These are phyloP conservation scores for Fusarium lateritium DNA, from an alignment of 2,329 filamentous ascomycete genomes.

Conservation along the genomic window DNA sequence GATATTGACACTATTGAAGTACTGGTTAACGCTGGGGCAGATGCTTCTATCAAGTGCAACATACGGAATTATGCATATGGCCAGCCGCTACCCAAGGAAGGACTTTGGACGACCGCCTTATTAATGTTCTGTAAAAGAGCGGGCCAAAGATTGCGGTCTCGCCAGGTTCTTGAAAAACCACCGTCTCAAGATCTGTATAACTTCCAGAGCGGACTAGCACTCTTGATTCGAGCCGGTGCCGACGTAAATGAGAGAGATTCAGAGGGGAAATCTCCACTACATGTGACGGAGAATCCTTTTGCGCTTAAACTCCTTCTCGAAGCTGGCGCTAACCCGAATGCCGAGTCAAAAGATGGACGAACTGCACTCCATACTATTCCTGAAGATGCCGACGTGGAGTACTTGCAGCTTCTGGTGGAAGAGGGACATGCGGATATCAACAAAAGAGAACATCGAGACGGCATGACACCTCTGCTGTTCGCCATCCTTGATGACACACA, in stretches of 20 bases:
- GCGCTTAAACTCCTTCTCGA: conserved; percentile 38
- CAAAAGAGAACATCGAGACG: conserved; percentile 20
- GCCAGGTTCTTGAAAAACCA: too few relatives aligned
- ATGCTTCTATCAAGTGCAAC: conserved; percentile 43
- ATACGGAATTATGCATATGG: neutral
- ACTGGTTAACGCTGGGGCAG: conserved; percentile 52
- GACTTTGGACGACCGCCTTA: conserved; percentile 8
- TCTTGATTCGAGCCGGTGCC: conserved; percentile 45
- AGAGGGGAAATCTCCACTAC: conserved; percentile 39
- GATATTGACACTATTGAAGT: conserved; percentile 38
- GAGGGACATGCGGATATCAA: conserved; percentile 46
- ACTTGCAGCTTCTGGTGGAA: conserved; percentile 45
- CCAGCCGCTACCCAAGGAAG: neutral
- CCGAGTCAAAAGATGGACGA: conserved; percentile 21
- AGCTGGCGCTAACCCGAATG: conserved; percentile 45
- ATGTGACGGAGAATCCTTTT: conserved; percentile 20
- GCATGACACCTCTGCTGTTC: conserved; percentile 44
- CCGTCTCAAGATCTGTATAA: neutral
- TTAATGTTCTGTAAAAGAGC: neutral
- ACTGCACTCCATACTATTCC: conserved; percentile 39
- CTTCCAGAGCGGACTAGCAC: conserved; percentile 21
- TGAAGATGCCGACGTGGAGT: neutral
- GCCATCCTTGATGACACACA: neutral
- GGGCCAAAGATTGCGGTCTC: neutral
- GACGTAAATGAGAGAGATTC: conserved; percentile 40